Conservation (phyloP, 1,284 basidiomycete genomes). For the Puccinia triticina region DNA sequence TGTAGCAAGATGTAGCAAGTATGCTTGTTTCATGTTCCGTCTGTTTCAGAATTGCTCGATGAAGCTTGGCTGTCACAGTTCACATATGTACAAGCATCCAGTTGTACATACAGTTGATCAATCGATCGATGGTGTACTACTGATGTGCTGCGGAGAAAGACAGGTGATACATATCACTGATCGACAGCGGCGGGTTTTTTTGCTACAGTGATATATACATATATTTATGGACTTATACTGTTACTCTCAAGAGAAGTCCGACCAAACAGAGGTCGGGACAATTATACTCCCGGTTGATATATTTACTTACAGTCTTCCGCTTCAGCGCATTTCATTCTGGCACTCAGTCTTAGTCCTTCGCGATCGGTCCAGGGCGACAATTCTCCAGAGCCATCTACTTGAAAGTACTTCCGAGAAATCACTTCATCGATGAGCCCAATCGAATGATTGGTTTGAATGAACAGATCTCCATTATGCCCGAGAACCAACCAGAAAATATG, state of each 20-base stretch:
- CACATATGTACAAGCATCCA: background rate
- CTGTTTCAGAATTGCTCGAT: background rate
- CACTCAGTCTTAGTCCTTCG: background rate
- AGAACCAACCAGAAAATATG: constrained; percentile 35
- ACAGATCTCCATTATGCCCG: constrained; percentile 19
- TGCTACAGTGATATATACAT: background rate
- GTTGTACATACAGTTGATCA: background rate
- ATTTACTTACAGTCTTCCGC: background rate
- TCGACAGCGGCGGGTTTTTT: background rate
- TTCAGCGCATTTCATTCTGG: no score
- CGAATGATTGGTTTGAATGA: constrained; percentile 5
- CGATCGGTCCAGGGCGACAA: background rate
- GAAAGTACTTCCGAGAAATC: background rate
- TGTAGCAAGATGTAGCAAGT: no score
- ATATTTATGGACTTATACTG: background rate
- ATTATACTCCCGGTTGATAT: constrained; percentile 6
- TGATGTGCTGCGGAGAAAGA: constrained; percentile 24
- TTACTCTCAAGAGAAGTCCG: background rate
- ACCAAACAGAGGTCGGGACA: constrained; percentile 1
- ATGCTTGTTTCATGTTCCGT: background rate
- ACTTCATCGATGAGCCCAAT: constrained; percentile 10
- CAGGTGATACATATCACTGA: background rate
- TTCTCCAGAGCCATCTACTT: background rate
- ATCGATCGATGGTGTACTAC: constrained; percentile 10
- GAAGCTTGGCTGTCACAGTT: background rate